Evolutionary conservation across 805 yeast species (phyloP).

Genomic region (Lipomyces yamanashiensis): DNA sequence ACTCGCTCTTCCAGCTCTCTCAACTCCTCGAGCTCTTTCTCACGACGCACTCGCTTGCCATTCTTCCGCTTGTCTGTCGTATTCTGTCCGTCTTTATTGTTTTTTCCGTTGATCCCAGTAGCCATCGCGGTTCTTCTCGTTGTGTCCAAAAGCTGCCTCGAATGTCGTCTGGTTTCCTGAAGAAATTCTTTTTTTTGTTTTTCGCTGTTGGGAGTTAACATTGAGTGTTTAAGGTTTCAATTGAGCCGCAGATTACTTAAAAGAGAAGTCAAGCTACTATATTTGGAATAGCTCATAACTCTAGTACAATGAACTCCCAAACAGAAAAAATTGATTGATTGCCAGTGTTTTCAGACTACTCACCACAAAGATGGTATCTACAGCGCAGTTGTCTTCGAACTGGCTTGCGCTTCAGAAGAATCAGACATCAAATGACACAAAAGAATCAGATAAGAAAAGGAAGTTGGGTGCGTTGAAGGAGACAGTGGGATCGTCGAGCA

Average conservation of each 20-base stretch:
- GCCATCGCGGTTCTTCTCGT: neutral
- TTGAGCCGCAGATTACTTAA: slow-evolving; percentile 2
- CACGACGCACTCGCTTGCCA: slow-evolving; percentile 18
- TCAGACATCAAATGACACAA: neutral
- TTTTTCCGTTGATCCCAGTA: neutral
- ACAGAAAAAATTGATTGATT: slow-evolving; percentile 1
- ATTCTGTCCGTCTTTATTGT: neutral
- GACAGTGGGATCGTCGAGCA: neutral
- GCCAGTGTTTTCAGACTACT: neutral
- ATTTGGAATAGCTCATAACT: neutral
- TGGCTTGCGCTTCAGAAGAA: slow-evolving; percentile 29
- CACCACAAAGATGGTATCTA: neutral
- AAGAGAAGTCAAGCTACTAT: neutral
- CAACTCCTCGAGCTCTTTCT: slow-evolving; percentile 19
- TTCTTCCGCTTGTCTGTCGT: slow-evolving; percentile 3
- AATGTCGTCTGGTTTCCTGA: neutral
- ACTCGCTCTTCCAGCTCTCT: slow-evolving; percentile 18
- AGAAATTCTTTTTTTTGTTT: slow-evolving; percentile 3
- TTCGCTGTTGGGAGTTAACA: slow-evolving; percentile 7
- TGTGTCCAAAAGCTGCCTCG: neutral
- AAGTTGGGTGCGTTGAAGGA: slow-evolving; percentile 1
- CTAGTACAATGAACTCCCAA: neutral
- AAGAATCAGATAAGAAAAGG: slow-evolving; percentile 4
- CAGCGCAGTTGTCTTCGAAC: slow-evolving; percentile 27
- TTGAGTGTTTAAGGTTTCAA: neutral